Evolutionary conservation across 805 yeast genomes (phyloP).

Genomic region (Saccharomycopsis guyanensis): DNA sequence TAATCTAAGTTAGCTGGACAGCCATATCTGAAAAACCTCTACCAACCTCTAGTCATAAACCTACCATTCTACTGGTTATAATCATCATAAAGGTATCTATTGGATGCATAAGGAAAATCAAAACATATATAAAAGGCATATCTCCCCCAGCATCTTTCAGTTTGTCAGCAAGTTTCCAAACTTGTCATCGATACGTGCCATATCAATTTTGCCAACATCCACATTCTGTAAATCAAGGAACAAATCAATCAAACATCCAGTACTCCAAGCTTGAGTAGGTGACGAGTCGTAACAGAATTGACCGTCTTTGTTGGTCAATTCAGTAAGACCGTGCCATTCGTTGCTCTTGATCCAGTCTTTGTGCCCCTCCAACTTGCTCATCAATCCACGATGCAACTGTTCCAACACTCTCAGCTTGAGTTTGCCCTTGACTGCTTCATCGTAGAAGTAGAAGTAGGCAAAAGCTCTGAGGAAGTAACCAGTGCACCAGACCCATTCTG

Average conservation of each 20-base stretch:
- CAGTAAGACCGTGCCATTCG: slow-evolving; percentile 91
- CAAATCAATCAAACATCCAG: slow-evolving; percentile 76
- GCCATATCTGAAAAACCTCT: too few species aligned
- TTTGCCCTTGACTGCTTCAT: slow-evolving; percentile 31
- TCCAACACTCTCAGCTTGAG: slow-evolving; percentile 33
- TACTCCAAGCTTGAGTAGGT: slow-evolving; percentile 97
- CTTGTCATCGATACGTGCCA: not conserved
- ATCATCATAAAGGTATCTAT: too few species aligned
- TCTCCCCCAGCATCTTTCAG: too few species aligned
- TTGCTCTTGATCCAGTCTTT: slow-evolving; percentile 64
- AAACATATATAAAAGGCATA: too few species aligned
- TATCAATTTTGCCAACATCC: not conserved
- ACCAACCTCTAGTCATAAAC: too few species aligned
- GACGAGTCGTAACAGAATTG: slow-evolving; percentile 76
- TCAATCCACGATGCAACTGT: slow-evolving; percentile 50
- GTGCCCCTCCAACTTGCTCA: slow-evolving; percentile 55
- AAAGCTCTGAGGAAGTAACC: slow-evolving; percentile 86
- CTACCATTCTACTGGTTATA: too few species aligned
- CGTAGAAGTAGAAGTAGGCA: slow-evolving; percentile 41
- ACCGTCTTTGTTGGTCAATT: slow-evolving; percentile 85
- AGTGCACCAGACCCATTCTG: slow-evolving; percentile 94
- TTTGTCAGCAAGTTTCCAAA: not conserved
- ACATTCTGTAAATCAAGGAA: slow-evolving; percentile 52
- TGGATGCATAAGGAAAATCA: too few species aligned
- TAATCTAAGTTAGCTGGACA: too few species aligned